These are phyloP conservation scores for Manihot esculenta DNA, from an alignment of 441 rosid genomes.

Conservation along the genomic window DNA sequence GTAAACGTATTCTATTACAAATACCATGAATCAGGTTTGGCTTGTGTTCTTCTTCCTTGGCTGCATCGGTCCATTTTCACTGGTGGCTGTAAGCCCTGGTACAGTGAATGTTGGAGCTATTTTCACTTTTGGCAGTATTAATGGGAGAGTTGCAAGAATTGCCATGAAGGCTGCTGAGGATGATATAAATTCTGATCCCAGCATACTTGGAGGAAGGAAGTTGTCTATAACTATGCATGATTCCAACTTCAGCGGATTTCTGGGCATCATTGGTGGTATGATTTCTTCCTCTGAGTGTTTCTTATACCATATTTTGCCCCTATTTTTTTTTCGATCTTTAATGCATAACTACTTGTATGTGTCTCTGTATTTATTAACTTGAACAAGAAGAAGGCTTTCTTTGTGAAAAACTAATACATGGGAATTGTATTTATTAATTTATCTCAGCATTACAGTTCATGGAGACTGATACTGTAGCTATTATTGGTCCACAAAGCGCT, in stretches of 20 bases:
- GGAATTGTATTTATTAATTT: conserved; percentile 20
- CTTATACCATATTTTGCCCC: conserved; percentile 11
- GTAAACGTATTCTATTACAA: conserved; percentile 18
- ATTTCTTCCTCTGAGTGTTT: conserved; percentile 17
- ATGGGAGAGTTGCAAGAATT: conserved; percentile 55
- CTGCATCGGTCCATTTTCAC: conserved; percentile 36
- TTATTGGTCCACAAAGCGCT: conserved; percentile 86
- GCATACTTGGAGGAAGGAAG: conserved; percentile 64
- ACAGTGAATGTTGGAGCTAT: conserved; percentile 72
- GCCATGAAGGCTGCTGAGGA: conserved; percentile 77
- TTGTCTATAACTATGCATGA: conserved; percentile 53
- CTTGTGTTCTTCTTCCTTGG: conserved; percentile 39
- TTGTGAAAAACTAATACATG: conserved; percentile 3
- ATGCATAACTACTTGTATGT: conserved; percentile 10
- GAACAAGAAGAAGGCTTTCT: background rate
- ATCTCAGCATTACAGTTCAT: conserved; percentile 78
- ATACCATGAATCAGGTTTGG: conserved; percentile 55
- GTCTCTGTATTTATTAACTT: background rate
- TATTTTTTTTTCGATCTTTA: conserved; percentile 7
- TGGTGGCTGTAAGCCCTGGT: conserved; percentile 37
- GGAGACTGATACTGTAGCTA: conserved; percentile 85
- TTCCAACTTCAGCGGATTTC: conserved; percentile 72
- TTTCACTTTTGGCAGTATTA: conserved; percentile 43
- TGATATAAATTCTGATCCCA: conserved; percentile 75
- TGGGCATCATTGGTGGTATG: conserved; percentile 75